Evolutionary conservation across 2,329 filamentous ascomycete species (phyloP), one percentile per base, ranked within the genome.

Genomic region (Clonostachys sp.): DNA sequence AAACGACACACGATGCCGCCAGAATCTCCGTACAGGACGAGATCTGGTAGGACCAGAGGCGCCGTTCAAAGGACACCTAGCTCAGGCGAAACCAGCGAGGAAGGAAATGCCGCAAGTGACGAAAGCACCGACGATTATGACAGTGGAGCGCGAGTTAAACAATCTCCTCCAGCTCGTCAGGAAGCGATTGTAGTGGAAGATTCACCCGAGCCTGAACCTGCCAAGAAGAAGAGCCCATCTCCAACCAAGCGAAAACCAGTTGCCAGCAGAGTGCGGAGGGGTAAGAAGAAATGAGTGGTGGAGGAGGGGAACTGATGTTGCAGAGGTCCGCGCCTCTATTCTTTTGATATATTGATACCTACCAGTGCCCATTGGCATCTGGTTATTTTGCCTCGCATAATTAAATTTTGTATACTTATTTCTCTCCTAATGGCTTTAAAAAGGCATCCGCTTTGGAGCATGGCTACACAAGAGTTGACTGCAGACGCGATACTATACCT

Each of bases 191-290:
- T 71, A 9, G 68, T 71, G 7, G 66, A 71, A 49, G 64, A 64
- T 41, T 60, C 59, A 13, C 56, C 57, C n/a, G 55, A 51, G 49
- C 49, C 52, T 20, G 47, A 65, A 55, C 52, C 61, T 55, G 52
- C 50, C 16, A 67, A 64, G 56, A 75, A 72, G 62, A 72, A 68
- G 53, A 59, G 66, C 50, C 63, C 67, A 49, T 65, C 70, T 39
- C 62, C 68, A 16, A 53, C 59, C n/a, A 74, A 73, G 57, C 63
- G 66, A 52, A 74, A 71, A 48, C 53, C 61, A 6, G 59, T 60
- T 30, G 57, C 54, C 18, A 56, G 56, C 13, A 57, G 56, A 6
- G 41, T 40, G 24, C 41, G 47, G 34, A 50, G 54, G 46, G 61
- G 58, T 54, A 65, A 63, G 57, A 71, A 61, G 54, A 65, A 61